phyloP scores from a whole-genome alignment of 2,329 filamentous ascomycete species.

The Epichloe sp. region DNA sequence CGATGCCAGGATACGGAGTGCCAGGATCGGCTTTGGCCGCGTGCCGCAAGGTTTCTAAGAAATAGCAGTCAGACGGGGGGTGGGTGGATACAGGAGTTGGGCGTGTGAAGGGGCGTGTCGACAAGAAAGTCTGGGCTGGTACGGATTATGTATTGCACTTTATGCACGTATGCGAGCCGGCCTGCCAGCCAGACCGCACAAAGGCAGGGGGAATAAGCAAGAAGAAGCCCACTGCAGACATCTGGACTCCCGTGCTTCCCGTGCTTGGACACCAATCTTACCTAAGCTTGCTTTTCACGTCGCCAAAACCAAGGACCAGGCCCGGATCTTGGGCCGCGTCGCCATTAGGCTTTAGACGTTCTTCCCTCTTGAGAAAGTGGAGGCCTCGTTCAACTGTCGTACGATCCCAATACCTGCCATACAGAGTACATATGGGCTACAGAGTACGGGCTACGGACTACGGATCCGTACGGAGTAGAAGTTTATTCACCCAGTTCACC shows the following conservation, averaged over 20 bases:
- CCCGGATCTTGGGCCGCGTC: background rate
- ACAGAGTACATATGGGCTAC: too few relatives aligned
- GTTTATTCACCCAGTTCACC: too few relatives aligned
- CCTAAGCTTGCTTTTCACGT: background rate
- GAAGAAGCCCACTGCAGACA: too few relatives aligned
- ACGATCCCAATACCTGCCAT: too few relatives aligned
- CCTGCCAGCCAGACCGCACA: background rate
- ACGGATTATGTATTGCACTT: background rate
- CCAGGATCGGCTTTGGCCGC: constrained; percentile 9
- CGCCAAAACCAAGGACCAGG: background rate
- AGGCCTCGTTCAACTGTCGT: background rate
- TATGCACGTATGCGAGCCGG: constrained; percentile 6
- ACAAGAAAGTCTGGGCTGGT: background rate
- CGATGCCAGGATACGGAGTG: constrained; percentile 1
- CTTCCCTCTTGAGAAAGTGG: background rate
- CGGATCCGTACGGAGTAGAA: too few relatives aligned
- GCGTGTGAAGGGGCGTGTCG: background rate
- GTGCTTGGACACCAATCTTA: background rate
- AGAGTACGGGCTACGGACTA: too few relatives aligned
- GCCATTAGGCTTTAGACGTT: too few relatives aligned
- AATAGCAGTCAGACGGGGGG: constrained; percentile 2
- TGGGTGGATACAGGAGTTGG: background rate
- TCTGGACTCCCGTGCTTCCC: too few relatives aligned
- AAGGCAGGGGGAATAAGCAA: too few relatives aligned
- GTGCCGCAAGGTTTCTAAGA: constrained; percentile 1